Evolutionary conservation across 2,329 filamentous ascomycete genomes (phyloP), one percentile per base, ranked within the genome.

Genomic region (Lachnellula occidentalis): DNA sequence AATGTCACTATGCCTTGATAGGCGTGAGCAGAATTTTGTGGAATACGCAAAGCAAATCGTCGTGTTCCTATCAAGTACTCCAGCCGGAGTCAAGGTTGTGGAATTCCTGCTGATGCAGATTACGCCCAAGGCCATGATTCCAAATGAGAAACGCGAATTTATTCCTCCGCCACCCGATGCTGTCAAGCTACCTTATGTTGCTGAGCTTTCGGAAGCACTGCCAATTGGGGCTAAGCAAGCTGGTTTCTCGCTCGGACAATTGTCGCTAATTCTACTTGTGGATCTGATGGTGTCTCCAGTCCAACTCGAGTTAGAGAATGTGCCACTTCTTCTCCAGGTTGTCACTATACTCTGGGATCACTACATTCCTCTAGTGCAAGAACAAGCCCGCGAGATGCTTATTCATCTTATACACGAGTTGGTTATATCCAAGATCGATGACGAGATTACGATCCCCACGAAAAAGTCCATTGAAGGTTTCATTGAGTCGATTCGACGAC

Each of bases 41-140:
- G 90, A 96, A 64, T 96, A 95, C 67, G 92, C 92, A 5, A 99
- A 97, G 74, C 94, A 99, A 70, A 94, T 99, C 50, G 91, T 97
- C 15, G 95, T 99, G 0, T 97, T 96, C 69, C 72, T 99, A 5
- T 95, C 94, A 0, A 94, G 90, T 61, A 96, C 81, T 66, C 87
- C 72, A 68, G 85, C 92, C 2, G 92, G 92, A 0, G 86, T 89
- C 47, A 95, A 95, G 66, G 92, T 99, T 3, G 86, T 99, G 11
- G 94, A 99, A 61, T 96, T 96, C 63, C 78, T 99, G 52, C 76
- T 97, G 27, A 79, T 95, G 72, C 91, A 96, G 61, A 91, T 99
- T 58, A 89, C 84, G 0, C 92, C 95, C 1, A 95, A 94, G 70
- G 88, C 91, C n/a, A 97, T 99, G 92, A 91, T 96, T 9, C 90